Conservation (phyloP, 305 asterid genomes). For the Fraxinus floribunda region DNA sequence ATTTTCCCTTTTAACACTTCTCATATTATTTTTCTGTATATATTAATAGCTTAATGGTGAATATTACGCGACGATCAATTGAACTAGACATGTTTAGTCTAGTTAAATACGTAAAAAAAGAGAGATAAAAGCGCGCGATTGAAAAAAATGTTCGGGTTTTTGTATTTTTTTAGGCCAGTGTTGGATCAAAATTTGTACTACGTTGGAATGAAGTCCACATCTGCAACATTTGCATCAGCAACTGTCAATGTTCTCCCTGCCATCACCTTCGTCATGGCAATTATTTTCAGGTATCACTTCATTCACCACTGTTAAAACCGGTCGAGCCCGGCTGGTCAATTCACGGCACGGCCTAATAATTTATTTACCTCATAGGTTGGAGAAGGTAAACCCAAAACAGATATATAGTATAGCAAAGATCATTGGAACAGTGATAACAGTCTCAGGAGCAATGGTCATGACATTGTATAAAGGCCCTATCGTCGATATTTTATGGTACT, state of each 20-base stretch:
- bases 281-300: conserved; percentile 65
- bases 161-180: conserved; percentile 61
- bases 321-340: neutral
- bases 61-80: neutral
- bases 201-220: conserved; percentile 76
- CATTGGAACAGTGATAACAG: conserved; percentile 76
- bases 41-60: neutral
- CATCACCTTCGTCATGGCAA: conserved; percentile 77
- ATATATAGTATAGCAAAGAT: conserved; percentile 67
- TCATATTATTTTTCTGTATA: neutral
- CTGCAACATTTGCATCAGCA: conserved; percentile 90
- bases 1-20: conserved; percentile 15
- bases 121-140: neutral
- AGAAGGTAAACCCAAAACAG: conserved; percentile 60
- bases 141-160: neutral
- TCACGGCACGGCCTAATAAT: neutral
- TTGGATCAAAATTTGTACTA: conserved; percentile 83
- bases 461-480: conserved; percentile 82
- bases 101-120: neutral
- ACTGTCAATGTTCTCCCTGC: conserved; percentile 81
- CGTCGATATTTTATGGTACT: conserved; percentile 52
- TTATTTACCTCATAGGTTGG: conserved; percentile 46
- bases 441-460: conserved; percentile 85
- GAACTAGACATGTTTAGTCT: neutral
- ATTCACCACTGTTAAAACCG: neutral